Conservation (phyloP, 306 rosid species). For the Styphnolobium japonicum region DNA sequence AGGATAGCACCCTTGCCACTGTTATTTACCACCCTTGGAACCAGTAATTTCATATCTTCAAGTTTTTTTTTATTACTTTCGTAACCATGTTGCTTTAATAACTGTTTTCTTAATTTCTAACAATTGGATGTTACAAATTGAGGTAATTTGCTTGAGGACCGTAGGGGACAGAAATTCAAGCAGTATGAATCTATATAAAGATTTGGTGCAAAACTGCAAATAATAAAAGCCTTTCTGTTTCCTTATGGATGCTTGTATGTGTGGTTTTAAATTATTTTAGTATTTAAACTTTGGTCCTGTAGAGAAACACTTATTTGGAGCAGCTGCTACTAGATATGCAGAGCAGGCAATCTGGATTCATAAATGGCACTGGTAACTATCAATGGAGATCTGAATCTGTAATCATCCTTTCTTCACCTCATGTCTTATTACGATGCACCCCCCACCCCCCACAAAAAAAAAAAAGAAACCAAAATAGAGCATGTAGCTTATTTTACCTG, state of each 20-base stretch:
- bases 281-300: slow-evolving; percentile 27
- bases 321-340: slow-evolving; percentile 44
- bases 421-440: not conserved
- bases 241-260: not conserved
- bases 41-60: not conserved
- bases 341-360: slow-evolving; percentile 34
- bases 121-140: not conserved
- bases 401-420: slow-evolving; percentile 22
- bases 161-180: not conserved
- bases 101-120: not conserved
- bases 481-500: too few species aligned
- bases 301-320: slow-evolving; percentile 71
- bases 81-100: not conserved
- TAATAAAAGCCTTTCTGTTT: slow-evolving; percentile 9
- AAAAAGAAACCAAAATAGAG: too few species aligned
- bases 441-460: not conserved
- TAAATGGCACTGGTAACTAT: slow-evolving; percentile 22
- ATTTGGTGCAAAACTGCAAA: not conserved
- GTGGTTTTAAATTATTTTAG: slow-evolving; percentile 1
- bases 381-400: slow-evolving; percentile 49
- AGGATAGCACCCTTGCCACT: not conserved
- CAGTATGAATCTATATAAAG: not conserved
- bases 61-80: not conserved
- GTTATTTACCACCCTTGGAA: not conserved
- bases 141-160: slow-evolving; percentile 4